Base-by-base conservation (phyloP, 140 eudicot genomes). In the Oenanthe javanica region DNA sequence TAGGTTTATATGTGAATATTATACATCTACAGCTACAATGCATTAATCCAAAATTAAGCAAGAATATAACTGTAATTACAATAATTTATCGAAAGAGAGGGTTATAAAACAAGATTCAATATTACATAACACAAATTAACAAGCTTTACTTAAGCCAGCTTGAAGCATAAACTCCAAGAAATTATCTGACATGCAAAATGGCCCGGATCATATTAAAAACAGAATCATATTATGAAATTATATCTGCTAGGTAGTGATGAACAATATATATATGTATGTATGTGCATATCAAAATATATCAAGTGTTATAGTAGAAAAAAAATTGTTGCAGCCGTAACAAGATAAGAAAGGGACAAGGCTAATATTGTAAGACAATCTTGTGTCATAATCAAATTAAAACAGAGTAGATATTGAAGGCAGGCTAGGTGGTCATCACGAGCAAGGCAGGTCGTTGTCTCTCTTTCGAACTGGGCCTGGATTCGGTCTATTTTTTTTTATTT, bases 391-490 rank as follows among this genome's bases (percentile, higher is more conserved):
- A 36, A 71, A 4, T 71, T 71, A 16, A 36, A 71, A 36, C 21
- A 71, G 23, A 42, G 46, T 42, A 71, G 76, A 71, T 16, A 18
- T n/a, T 2, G 13, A 72, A 40, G 48, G 57, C 48, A 43, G 16
- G 54, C 23, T 19, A 74, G 63, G n/a, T 25, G 42, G 63, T 48
- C 63, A 75, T 75, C 61, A 75, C 79, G 79, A 75, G 43, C 45
- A 46, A 75, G 79, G 43, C 23, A 75, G 63, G 79, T 75, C 79
- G 36, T 25, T 75, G 63, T 75, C 79, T 27, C 46, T 48, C 23
- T 10, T 38, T 0, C 13, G 12, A 15, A 16, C 77, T 45, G 77
- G 73, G 73, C 73, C 73, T 67, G 42, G 45, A 12, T 10, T 10
- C 42, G 42, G 36, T 31, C 36, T 31, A 31, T 31, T 31, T 31